Percentiles rank a stretch among this genome's conserved stretches.
These are phyloP conservation scores for Lachancea cidri DNA, from an alignment of 805 yeast species.

Conservation along the genomic window DNA sequence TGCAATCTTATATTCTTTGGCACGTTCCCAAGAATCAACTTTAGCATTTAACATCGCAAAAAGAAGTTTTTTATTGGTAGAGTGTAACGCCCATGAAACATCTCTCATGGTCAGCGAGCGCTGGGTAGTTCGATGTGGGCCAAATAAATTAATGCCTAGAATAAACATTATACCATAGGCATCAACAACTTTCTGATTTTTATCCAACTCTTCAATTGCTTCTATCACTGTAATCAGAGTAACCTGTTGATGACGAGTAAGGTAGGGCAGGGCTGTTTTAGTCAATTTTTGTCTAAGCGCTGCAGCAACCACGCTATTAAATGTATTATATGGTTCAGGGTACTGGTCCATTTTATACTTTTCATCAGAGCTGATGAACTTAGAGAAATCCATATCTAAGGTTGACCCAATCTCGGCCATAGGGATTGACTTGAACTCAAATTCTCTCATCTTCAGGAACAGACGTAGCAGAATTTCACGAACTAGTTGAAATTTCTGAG, in stretches of 20 bases:
- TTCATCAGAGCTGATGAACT: constrained; percentile 21
- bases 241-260: constrained; percentile 88
- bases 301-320: constrained; percentile 40
- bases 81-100: constrained; percentile 80
- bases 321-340: constrained; percentile 39
- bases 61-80: constrained; percentile 68
- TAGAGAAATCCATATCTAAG: constrained; percentile 25
- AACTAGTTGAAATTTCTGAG: constrained; percentile 52
- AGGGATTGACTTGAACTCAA: constrained; percentile 39
- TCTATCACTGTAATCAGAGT: constrained; percentile 68
- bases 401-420: constrained; percentile 28
- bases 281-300: constrained; percentile 56
- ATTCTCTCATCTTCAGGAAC: constrained; percentile 49
- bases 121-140: constrained; percentile 48
- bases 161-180: constrained; percentile 65
- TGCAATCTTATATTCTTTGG: constrained; percentile 56
- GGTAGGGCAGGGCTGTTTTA: constrained; percentile 63
- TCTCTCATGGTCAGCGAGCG: constrained; percentile 67
- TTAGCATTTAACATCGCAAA: constrained; percentile 39
- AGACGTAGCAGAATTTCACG: constrained; percentile 52
- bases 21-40: constrained; percentile 52
- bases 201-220: constrained; percentile 52
- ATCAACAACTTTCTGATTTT: constrained; percentile 33
- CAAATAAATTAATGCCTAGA: constrained; percentile 64
- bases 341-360: constrained; percentile 23